phyloP scores from a whole-genome alignment of 306 rosid genomes.

The Medicago lupulina region DNA sequence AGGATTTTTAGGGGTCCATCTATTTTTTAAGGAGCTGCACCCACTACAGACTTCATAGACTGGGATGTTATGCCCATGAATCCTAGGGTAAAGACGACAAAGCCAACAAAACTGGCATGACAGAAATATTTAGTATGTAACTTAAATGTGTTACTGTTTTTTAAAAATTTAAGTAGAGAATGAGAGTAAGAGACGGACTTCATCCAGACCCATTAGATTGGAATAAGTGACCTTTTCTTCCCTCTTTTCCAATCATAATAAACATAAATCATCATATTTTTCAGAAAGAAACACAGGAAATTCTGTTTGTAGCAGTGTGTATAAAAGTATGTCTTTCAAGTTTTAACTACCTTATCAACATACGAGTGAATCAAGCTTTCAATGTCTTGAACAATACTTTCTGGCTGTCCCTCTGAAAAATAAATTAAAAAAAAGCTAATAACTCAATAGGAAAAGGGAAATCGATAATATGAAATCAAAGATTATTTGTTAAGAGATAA shows the following conservation, averaged over 20 bases:
- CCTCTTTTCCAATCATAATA: constrained; percentile 9
- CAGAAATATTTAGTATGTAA: not conserved
- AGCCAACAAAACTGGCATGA: constrained; percentile 1
- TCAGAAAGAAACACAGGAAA: not conserved
- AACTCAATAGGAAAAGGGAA: constrained; percentile 24
- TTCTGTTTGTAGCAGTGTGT: constrained; percentile 13
- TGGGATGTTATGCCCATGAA: constrained; percentile 12
- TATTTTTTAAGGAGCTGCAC: constrained; percentile 10
- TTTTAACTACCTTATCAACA: constrained; percentile 66
- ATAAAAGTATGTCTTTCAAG: constrained; percentile 9
- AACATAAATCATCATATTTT: constrained; percentile 5
- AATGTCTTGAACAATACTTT: constrained; percentile 74
- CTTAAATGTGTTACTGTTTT: not conserved
- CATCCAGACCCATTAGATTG: constrained; percentile 6
- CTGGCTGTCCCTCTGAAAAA: constrained; percentile 76
- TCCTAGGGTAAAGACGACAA: not conserved
- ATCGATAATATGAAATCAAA: constrained; percentile 15
- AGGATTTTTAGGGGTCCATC: not conserved
- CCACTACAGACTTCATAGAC: constrained; percentile 1
- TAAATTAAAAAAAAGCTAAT: constrained; percentile 13
- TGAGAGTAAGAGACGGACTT: constrained; percentile 9
- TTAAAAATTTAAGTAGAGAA: not conserved
- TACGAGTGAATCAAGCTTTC: constrained; percentile 77
- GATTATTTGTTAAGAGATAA: constrained; percentile 5
- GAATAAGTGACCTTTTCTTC: constrained; percentile 23